Evolutionary conservation across 2,329 filamentous ascomycete genomes (phyloP).

Genomic region (Septoria petroselini): DNA sequence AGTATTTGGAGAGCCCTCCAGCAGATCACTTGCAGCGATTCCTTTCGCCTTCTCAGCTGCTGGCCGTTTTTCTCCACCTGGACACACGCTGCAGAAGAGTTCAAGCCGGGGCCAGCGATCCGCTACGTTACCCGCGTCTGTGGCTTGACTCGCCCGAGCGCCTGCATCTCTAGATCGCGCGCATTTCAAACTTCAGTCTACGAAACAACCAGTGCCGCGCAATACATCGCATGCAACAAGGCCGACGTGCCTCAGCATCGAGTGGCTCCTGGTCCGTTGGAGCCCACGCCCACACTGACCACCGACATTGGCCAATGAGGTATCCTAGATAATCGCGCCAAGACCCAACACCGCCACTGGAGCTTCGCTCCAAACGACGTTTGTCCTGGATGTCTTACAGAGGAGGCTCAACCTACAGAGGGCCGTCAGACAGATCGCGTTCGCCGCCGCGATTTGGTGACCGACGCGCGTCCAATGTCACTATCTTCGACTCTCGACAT

Average conservation of each 20-base stretch:
- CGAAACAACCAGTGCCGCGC: slow-evolving; percentile 1
- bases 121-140: slow-evolving; percentile 14
- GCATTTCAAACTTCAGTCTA: background rate
- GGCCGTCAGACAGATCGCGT: slow-evolving; percentile 60
- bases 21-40: background rate
- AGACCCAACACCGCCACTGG: slow-evolving; percentile 5
- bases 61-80: slow-evolving; percentile 20
- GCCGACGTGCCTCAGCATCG: background rate
- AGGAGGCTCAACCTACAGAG: slow-evolving; percentile 25
- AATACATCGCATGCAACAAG: background rate
- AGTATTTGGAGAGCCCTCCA: background rate
- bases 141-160: slow-evolving; percentile 16
- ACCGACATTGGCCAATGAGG: background rate
- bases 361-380: slow-evolving; percentile 5
- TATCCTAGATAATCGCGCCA: slow-evolving; percentile 1
- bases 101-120: slow-evolving; percentile 17
- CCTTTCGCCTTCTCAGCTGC: slow-evolving; percentile 13
- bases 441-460: slow-evolving; percentile 69
- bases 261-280: no score
- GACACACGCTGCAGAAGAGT: slow-evolving; percentile 18
- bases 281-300: no score
- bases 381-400: slow-evolving; percentile 27
- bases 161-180: slow-evolving; percentile 15
- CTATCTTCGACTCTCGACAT: slow-evolving; percentile 32
- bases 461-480: slow-evolving; percentile 62